These are phyloP conservation scores for Suhomyces emberorum DNA, from an alignment of 805 yeast genomes.

Conservation along the genomic window DNA sequence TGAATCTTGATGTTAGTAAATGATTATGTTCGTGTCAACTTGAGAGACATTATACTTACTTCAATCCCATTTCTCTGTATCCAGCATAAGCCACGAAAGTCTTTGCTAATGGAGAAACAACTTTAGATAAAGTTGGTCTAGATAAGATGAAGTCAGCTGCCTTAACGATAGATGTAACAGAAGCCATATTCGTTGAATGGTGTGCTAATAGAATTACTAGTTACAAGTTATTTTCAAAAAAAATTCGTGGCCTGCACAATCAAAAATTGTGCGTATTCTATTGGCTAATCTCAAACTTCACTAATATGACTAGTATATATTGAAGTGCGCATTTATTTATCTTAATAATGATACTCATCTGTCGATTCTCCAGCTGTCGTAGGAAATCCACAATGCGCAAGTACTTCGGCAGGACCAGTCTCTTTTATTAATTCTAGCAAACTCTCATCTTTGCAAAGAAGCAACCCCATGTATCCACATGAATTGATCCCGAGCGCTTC, in stretches of 20 bases:
- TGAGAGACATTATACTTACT: slow-evolving; percentile 25
- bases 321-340: neutral
- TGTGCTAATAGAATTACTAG: too few species aligned
- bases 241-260: slow-evolving; percentile 7
- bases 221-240: too few species aligned
- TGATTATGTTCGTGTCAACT: neutral
- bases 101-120: slow-evolving; percentile 78
- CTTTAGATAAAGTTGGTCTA: slow-evolving; percentile 71
- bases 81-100: slow-evolving; percentile 74
- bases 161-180: slow-evolving; percentile 68
- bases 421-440: slow-evolving; percentile 44
- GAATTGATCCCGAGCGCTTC: slow-evolving; percentile 67
- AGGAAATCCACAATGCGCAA: slow-evolving; percentile 66
- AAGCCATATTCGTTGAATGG: slow-evolving; percentile 54
- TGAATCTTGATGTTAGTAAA: slow-evolving; percentile 49
- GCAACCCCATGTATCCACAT: slow-evolving; percentile 74
- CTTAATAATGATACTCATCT: slow-evolving; percentile 62
- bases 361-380: slow-evolving; percentile 53
- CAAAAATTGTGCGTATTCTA: slow-evolving; percentile 18
- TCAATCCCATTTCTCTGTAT: slow-evolving; percentile 92
- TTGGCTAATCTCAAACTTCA: slow-evolving; percentile 23
- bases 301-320: neutral
- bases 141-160: slow-evolving; percentile 75
- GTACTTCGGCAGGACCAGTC: slow-evolving; percentile 50
- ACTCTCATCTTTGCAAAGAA: slow-evolving; percentile 69